A percentile compares a stretch with the other conserved stretches of the same genome.
Evolutionary conservation across 2,329 filamentous ascomycete species (phyloP).

Genomic region (Colletotrichum sp.): DNA sequence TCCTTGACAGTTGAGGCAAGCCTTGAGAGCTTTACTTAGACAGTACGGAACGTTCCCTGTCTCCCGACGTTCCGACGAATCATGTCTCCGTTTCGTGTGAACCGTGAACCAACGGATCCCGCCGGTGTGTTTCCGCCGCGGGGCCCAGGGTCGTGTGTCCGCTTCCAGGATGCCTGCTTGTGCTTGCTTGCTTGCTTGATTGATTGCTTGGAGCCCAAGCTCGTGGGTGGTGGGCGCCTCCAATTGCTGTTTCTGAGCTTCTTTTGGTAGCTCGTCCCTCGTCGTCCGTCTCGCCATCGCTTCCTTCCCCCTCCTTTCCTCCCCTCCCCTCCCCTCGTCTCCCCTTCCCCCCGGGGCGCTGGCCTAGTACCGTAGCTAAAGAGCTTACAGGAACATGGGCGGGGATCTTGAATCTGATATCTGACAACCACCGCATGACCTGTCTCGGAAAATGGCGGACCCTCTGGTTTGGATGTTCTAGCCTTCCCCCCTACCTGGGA

Average conservation of each 20-base stretch:
- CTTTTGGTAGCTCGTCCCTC: background rate
- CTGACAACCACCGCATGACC: constrained; percentile 13
- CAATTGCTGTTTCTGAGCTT: constrained; percentile 12
- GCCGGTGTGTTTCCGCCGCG: background rate
- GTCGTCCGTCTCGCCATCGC: background rate
- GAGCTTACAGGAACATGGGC: background rate
- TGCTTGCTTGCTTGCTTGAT: background rate
- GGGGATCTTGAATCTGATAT: background rate
- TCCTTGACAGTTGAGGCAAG: background rate
- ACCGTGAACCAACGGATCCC: background rate
- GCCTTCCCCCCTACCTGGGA: background rate
- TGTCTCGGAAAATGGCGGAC: constrained; percentile 7
- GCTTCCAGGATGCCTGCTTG: background rate
- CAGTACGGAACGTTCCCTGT: background rate
- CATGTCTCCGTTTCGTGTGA: background rate
- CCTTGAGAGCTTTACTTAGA: background rate
- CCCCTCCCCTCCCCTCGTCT: background rate
- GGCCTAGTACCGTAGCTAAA: background rate
- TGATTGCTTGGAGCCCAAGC: background rate
- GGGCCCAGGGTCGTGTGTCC: background rate
- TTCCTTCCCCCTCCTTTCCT: background rate
- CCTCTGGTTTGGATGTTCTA: constrained; percentile 7
- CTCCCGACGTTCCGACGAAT: background rate
- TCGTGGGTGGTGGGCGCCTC: background rate
- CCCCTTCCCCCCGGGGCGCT: background rate